Evolutionary conservation across 2,329 filamentous ascomycete genomes (phyloP).

Genomic region (Cercospora zeina): DNA sequence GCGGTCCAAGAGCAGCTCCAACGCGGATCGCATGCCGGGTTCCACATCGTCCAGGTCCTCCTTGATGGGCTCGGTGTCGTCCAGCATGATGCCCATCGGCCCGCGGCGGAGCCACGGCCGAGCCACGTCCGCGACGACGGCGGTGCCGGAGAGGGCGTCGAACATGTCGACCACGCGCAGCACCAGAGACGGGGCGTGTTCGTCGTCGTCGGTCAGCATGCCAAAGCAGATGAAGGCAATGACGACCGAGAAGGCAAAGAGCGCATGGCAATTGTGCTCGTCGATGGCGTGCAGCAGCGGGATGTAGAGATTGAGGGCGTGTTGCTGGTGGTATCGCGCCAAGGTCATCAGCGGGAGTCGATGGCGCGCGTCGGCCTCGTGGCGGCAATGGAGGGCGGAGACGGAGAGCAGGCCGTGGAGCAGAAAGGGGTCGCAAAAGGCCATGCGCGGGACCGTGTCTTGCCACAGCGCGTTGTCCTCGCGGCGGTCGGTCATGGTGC

Average conservation of each 20-base stretch:
- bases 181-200: conserved; percentile 15
- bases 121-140: conserved; percentile 23
- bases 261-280: conserved; percentile 29
- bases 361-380: conserved; percentile 13
- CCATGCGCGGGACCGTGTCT: conserved; percentile 23
- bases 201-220: conserved; percentile 20
- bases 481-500: conserved; percentile 21
- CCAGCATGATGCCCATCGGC: conserved; percentile 19
- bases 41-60: conserved; percentile 22
- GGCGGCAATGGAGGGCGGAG: conserved; percentile 26
- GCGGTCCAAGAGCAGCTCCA: conserved; percentile 21
- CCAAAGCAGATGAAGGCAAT: conserved; percentile 24
- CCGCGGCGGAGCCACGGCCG: conserved; percentile 22
- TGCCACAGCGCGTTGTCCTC: conserved; percentile 24
- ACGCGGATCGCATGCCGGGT: conserved; percentile 18
- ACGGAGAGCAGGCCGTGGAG: conserved; percentile 28
- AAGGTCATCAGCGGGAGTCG: conserved; percentile 24
- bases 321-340: conserved; percentile 31
- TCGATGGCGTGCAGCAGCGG: conserved; percentile 28
- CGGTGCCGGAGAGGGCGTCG: conserved; percentile 26
- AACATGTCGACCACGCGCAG: conserved; percentile 26
- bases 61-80: conserved; percentile 4
- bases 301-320: conserved; percentile 30
- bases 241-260: conserved; percentile 30
- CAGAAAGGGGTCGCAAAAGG: conserved; percentile 27